phyloP scores from a whole-genome alignment of 1,284 basidiomycete genomes.

The Rhodotorula sp. region DNA sequence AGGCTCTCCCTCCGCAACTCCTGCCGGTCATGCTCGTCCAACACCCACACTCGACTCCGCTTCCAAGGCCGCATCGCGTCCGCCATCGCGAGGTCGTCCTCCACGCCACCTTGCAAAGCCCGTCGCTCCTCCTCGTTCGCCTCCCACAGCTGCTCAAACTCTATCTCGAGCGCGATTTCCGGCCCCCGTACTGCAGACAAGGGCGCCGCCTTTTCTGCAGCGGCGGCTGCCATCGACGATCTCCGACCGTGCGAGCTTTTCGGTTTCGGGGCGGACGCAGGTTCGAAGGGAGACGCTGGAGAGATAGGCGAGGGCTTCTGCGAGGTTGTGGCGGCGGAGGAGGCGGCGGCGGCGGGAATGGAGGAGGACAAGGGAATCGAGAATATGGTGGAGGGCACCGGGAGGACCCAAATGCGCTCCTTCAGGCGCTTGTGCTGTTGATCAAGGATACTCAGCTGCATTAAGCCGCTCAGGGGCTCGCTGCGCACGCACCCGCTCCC shows the following conservation, averaged over 20 bases:
- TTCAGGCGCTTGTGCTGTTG: slow-evolving; percentile 76
- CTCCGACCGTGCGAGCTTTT: not conserved
- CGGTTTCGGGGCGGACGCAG: not conserved
- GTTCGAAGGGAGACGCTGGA: slow-evolving; percentile 44
- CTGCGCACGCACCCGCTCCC: slow-evolving; percentile 62
- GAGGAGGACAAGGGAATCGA: slow-evolving; percentile 14
- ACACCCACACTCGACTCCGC: slow-evolving; percentile 13
- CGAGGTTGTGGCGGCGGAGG: slow-evolving; percentile 37
- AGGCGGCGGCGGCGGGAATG: slow-evolving; percentile 46
- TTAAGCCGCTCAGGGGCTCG: not conserved
- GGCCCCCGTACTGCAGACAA: slow-evolving; percentile 4
- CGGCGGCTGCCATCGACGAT: not conserved
- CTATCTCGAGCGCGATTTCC: slow-evolving; percentile 61
- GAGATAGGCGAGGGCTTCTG: slow-evolving; percentile 40
- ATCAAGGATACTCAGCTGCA: not conserved
- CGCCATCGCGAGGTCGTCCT: not conserved
- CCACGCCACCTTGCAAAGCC: slow-evolving; percentile 40
- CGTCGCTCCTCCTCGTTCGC: slow-evolving; percentile 75
- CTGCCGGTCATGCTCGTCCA: slow-evolving; percentile 16
- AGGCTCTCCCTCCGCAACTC: slow-evolving; percentile 36
- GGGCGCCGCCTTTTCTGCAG: not conserved
- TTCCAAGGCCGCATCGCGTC: slow-evolving; percentile 1
- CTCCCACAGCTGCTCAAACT: slow-evolving; percentile 93
- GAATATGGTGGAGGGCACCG: slow-evolving; percentile 53
- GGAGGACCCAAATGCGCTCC: slow-evolving; percentile 89